Base-by-base conservation (phyloP, 2,329 filamentous ascomycete species). In the Aschersonia sp. region DNA sequence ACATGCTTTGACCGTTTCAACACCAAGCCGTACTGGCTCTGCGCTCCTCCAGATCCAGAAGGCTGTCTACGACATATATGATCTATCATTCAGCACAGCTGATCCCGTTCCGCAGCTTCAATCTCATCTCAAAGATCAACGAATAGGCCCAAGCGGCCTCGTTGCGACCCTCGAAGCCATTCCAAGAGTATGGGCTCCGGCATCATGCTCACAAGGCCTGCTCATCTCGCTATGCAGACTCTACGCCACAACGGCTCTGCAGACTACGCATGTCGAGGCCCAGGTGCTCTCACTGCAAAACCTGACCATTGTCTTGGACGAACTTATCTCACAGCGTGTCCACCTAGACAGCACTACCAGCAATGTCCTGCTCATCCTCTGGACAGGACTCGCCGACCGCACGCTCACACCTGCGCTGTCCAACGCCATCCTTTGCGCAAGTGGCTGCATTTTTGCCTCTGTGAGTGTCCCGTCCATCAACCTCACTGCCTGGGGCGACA, bases 361-460 rank as follows among this genome's bases (percentile, higher is more conserved):
- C 1, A 52, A 56, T 4, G 54, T 58, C 0, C 59, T 77, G 31
- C 52, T 59, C 3, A 50, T 56, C 9, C 55, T 75, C 9, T 75
- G 73, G 72, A 52, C 53, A 2, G 58, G 59, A 7, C 54, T 72
- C 7, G 57, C 62, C 2, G 51, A 55, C 3, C 64, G 65, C 28
- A 54, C 64, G 2, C 60, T 73, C 53, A 75, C 68, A 52, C 72
- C 74, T 4, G 63, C 65, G 20, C 63, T 78, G 6, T 67, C 67
- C 4, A 71, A 77, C 47, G 71, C 73, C 3, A 60, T 74, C 28
- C 61, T 77, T 50, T 65, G 70, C 46, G 59, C 63, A 32, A 73
- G 71, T 53, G 74, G 74, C 0, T 63, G 65, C 3, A 59, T 77
- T 9, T 54, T 70, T 38, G 65, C 66, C 0, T 56, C 64, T 4